A percentile compares a stretch with the other conserved stretches of the same genome.
Evolutionary conservation across 192 early-diverging fungal species (phyloP).

Genomic region (Gaertneriomyces semiglobifer): DNA sequence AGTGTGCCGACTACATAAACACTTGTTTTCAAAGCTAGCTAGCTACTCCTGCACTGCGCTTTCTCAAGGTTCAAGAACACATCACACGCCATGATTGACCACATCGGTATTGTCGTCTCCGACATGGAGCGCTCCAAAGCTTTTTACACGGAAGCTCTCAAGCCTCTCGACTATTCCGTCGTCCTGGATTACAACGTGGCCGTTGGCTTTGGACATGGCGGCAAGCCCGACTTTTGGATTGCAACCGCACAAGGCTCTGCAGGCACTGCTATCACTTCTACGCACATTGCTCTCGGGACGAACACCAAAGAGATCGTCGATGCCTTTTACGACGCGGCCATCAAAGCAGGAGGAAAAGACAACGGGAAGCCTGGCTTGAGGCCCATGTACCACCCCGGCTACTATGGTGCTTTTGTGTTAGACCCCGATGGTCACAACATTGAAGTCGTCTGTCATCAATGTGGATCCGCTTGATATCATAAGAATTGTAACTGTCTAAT

Average conservation of each 20-base stretch:
- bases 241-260: not conserved
- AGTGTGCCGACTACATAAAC: too few relatives aligned
- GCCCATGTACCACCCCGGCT: conserved; percentile 19
- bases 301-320: conserved; percentile 8
- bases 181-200: not conserved
- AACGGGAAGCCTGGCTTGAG: conserved; percentile 30
- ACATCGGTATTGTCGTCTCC: not conserved
- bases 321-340: conserved; percentile 26
- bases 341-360: conserved; percentile 30
- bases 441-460: conserved; percentile 8
- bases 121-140: conserved; percentile 7
- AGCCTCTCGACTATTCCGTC: not conserved
- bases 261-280: not conserved
- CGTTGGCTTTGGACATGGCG: not conserved
- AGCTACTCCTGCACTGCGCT: too few relatives aligned
- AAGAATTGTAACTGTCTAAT: too few relatives aligned
- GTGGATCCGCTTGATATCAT: too few relatives aligned
- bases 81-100: conserved; percentile 9
- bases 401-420: conserved; percentile 31
- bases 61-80: not conserved
- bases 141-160: conserved; percentile 9
- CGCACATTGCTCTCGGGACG: not conserved
- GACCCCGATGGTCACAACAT: conserved; percentile 30
- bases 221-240: conserved; percentile 14
- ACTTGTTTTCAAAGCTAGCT: too few relatives aligned